Percentiles rank a stretch among this genome's conserved stretches.
Evolutionary conservation across 208 protist species (phyloP).

Genomic region (Zelonia costaricensis): DNA sequence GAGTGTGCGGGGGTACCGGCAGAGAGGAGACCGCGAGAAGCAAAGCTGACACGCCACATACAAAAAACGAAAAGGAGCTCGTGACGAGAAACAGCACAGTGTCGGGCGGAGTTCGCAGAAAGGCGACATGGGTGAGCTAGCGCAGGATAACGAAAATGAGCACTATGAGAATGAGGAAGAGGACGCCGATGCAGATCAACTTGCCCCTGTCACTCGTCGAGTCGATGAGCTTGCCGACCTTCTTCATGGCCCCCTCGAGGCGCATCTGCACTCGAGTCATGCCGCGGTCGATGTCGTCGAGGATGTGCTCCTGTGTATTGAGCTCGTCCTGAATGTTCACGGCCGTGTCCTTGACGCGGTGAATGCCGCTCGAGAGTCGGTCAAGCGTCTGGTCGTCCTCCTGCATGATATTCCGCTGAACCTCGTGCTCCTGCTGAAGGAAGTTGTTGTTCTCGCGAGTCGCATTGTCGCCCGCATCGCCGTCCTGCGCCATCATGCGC

Average conservation of each 20-base stretch:
- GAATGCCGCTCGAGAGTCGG: slow-evolving; percentile 63
- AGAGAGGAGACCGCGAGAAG: not conserved
- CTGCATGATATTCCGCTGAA: slow-evolving; percentile 62
- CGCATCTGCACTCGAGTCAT: slow-evolving; percentile 75
- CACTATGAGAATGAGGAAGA: slow-evolving; percentile 70
- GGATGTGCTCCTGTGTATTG: slow-evolving; percentile 76
- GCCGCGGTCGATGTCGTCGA: slow-evolving; percentile 76
- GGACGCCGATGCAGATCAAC: slow-evolving; percentile 76
- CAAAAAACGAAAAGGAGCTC: not conserved
- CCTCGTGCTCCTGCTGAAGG: slow-evolving; percentile 64
- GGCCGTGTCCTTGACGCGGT: slow-evolving; percentile 68
- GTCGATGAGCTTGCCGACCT: slow-evolving; percentile 74
- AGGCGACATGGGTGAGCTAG: not conserved
- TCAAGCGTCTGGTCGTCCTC: slow-evolving; percentile 74
- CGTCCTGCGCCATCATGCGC: slow-evolving; percentile 28
- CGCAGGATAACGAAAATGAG: slow-evolving; percentile 49
- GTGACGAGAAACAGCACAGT: not conserved
- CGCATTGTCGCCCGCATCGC: slow-evolving; percentile 15
- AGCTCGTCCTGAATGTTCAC: slow-evolving; percentile 78
- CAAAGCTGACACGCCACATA: not conserved
- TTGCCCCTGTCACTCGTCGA: slow-evolving; percentile 78
- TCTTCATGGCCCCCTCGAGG: slow-evolving; percentile 71
- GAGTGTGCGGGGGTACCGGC: too few relatives aligned
- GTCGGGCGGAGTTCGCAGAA: not conserved
- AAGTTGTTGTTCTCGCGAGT: slow-evolving; percentile 67